phyloP scores from a whole-genome alignment of 805 yeast species.

The Hanseniaspora vineae region DNA sequence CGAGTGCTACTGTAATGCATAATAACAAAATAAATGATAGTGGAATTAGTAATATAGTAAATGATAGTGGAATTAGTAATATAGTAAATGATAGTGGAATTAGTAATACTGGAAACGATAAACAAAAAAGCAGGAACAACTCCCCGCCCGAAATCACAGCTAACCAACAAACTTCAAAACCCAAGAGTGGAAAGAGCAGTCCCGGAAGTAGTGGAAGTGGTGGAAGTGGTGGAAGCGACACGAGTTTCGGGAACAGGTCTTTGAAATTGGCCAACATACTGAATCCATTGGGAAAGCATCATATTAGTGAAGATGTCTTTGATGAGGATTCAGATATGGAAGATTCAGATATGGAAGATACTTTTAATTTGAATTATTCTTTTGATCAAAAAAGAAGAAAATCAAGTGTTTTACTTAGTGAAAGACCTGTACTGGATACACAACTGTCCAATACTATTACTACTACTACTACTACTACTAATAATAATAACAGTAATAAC shows the following conservation, averaged over 20 bases:
- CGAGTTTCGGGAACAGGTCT: too few species aligned
- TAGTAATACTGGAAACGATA: too few species aligned
- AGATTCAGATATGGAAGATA: neutral
- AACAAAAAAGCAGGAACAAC: too few species aligned
- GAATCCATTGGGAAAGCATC: too few species aligned
- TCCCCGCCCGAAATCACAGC: too few species aligned
- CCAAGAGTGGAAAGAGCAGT: too few species aligned
- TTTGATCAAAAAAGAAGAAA: constrained; percentile 14
- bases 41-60: neutral
- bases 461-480: constrained; percentile 8
- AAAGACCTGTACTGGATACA: constrained; percentile 7
- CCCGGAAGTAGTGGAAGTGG: too few species aligned
- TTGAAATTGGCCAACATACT: too few species aligned
- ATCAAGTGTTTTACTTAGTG: constrained; percentile 13
- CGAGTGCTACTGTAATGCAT: neutral
- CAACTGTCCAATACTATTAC: constrained; percentile 5
- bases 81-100: neutral
- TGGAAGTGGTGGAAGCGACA: too few species aligned
- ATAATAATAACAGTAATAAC: constrained; percentile 12
- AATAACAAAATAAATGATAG: neutral
- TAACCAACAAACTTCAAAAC: too few species aligned
- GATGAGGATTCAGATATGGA: neutral
- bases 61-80: neutral
- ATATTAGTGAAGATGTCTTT: neutral
- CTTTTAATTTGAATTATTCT: constrained; percentile 8